Evolutionary conservation across 768 basidiomycete genomes (phyloP).

Genomic region (Dentipellis sp.): DNA sequence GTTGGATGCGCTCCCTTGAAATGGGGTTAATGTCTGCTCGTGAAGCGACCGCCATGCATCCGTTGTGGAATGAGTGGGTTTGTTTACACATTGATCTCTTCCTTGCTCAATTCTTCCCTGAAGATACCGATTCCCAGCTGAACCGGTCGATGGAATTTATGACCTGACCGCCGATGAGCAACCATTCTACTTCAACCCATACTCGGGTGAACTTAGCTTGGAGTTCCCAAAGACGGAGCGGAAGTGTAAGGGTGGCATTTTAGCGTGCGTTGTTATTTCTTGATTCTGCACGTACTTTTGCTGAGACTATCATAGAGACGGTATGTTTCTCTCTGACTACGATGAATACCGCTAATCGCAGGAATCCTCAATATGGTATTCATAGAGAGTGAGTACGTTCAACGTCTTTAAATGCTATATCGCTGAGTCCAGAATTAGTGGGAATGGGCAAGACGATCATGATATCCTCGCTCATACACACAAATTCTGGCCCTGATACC

Average conservation of each 20-base stretch:
- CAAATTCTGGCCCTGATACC: conserved; percentile 45
- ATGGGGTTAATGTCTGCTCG: conserved; percentile 61
- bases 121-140: conserved; percentile 68
- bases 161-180: conserved; percentile 77
- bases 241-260: conserved; percentile 76
- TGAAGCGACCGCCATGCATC: conserved; percentile 73
- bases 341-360: background rate
- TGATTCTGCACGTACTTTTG: background rate
- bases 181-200: conserved; percentile 83
- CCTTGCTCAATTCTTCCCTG: conserved; percentile 7
- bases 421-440: conserved; percentile 38
- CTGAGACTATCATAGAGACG: conserved; percentile 20
- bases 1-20: conserved; percentile 92
- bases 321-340: conserved; percentile 15
- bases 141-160: conserved; percentile 49
- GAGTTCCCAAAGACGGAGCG: conserved; percentile 76
- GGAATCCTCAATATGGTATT: background rate
- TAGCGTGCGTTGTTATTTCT: conserved; percentile 52
- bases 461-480: conserved; percentile 84
- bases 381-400: background rate
- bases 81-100: background rate
- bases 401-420: background rate
- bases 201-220: conserved; percentile 83
- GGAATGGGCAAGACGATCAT: conserved; percentile 97
- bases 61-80: conserved; percentile 86